These are phyloP conservation scores for Aureobasidium uvarum DNA, from an alignment of 2,329 filamentous ascomycete genomes.

Conservation along the genomic window DNA sequence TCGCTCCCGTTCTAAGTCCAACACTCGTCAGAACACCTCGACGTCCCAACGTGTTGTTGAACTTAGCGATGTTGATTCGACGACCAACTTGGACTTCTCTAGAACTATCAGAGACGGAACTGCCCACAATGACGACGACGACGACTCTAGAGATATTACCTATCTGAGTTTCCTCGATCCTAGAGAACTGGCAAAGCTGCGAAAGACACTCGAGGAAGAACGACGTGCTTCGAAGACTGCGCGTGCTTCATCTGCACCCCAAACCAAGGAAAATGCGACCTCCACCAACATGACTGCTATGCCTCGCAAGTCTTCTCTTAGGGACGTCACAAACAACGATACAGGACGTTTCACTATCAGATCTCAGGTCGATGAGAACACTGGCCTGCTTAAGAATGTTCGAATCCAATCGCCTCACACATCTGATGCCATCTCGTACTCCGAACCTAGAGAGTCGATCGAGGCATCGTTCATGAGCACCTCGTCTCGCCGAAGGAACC, in stretches of 20 bases:
- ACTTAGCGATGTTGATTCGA: conserved; percentile 32
- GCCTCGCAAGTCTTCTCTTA: conserved; percentile 57
- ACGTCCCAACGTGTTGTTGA: conserved; percentile 20
- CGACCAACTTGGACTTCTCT: conserved; percentile 30
- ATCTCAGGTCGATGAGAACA: conserved; percentile 32
- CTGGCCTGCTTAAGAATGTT: conserved; percentile 37
- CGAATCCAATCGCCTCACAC: conserved; percentile 41
- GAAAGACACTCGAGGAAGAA: conserved; percentile 57
- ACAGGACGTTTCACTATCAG: conserved; percentile 37
- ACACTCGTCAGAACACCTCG: conserved; percentile 12
- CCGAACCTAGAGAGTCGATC: conserved; percentile 36
- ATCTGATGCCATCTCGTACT: conserved; percentile 34
- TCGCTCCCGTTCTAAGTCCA: conserved; percentile 32
- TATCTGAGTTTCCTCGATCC: conserved; percentile 56
- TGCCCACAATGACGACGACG: conserved; percentile 30
- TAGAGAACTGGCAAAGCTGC: conserved; percentile 53
- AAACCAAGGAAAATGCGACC: conserved; percentile 41
- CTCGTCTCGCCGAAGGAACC: conserved; percentile 50
- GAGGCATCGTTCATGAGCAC: conserved; percentile 52
- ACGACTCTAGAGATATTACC: conserved; percentile 46
- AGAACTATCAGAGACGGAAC: conserved; percentile 27
- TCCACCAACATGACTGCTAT: conserved; percentile 40
- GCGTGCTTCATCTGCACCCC: conserved; percentile 35
- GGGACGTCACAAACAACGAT: conserved; percentile 47
- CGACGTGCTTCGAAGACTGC: conserved; percentile 44